Base-by-base conservation (phyloP, 768 basidiomycete species). In the Rhodotorula kratochvilovae region DNA sequence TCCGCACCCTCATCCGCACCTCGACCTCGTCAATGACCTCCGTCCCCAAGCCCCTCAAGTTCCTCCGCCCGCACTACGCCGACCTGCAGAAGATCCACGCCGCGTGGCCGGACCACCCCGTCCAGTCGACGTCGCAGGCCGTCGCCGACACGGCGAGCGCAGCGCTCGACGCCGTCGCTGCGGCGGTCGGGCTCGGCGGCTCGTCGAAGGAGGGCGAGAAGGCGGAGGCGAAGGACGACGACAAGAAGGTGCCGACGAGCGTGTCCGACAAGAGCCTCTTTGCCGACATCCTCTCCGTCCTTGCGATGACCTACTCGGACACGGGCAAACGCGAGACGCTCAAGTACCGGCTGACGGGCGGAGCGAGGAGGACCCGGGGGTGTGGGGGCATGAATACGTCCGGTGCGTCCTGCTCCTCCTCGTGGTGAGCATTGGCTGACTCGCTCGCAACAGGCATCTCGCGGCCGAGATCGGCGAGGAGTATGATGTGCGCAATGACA, bases 241-340 rank as follows among this genome's bases (percentile, higher is more conserved):
- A 61, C 21, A 43, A 54, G 39, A 11, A 27, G 19, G 13, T 48
- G 43, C 31, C 48, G 39, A 54, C 62, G n/a, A 50, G 36, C 35
- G 61, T 71, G 21, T 25, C 69, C 29, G 70, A 71, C 66, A 79
- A 96, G 92, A 89, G 90, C 75, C 86, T 96, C 54, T 94, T 98
- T 79, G 93, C 93, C 35, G 94, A 97, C 77, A 97, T 99, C 70
- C 85, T 99, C 36, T 97, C 95, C 50, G 95, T 97, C 12, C 88
- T 99, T 56, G 96, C 95, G 13, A 99, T 99, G 96, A 99, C 96
- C 13, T 98, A 98, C 80, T 97, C 94, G 16, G 96, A 99, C 82
- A 94, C 92, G 27, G 88, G 96, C 82, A 92, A 92, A 51, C 89
- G 96, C 60, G 95, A 95, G 67, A 99, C 96, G 5, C 87, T 99